Evolutionary conservation across 2,329 filamentous ascomycete genomes (phyloP).

Genomic region (Tolypocladium tropicale): DNA sequence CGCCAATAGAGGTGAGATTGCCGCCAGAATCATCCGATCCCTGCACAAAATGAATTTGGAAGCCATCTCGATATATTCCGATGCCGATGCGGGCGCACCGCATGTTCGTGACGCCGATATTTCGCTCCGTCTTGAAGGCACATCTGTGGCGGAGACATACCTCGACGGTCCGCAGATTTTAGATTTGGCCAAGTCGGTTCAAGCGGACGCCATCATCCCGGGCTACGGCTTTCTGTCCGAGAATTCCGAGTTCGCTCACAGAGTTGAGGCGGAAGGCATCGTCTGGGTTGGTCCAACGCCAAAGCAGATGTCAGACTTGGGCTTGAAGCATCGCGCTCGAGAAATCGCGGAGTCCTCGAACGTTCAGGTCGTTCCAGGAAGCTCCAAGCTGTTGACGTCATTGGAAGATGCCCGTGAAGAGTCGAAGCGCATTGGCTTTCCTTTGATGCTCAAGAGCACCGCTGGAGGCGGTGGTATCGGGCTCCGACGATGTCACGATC

Average conservation of each 20-base stretch:
- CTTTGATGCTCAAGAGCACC: conserved; percentile 37
- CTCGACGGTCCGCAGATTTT: conserved; percentile 55
- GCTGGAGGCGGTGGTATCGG: conserved; percentile 37
- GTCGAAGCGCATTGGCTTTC: conserved; percentile 21
- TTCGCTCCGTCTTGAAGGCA: conserved; percentile 51
- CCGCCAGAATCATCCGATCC: conserved; percentile 59
- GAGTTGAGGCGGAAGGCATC: conserved; percentile 42
- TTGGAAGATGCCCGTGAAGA: conserved; percentile 16
- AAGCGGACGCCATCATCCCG: conserved; percentile 49
- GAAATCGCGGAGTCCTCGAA: conserved; percentile 17
- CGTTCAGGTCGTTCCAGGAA: conserved; percentile 25
- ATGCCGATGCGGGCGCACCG: conserved; percentile 48
- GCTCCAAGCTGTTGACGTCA: conserved; percentile 13
- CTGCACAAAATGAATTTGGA: conserved; percentile 56
- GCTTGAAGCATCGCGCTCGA: conserved; percentile 26
- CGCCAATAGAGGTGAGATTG: conserved; percentile 68
- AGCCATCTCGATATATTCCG: conserved; percentile 62
- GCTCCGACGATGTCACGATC: conserved; percentile 24
- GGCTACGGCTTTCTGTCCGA: conserved; percentile 60
- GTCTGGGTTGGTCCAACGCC: conserved; percentile 49
- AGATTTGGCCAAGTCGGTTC: conserved; percentile 35
- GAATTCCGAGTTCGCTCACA: conserved; percentile 48
- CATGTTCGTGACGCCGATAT: conserved; percentile 60
- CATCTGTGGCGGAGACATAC: conserved; percentile 37
- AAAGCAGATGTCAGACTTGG: conserved; percentile 26